Conservation (phyloP, 352 stramenopile genomes). For the Phytophthora tubulina region DNA sequence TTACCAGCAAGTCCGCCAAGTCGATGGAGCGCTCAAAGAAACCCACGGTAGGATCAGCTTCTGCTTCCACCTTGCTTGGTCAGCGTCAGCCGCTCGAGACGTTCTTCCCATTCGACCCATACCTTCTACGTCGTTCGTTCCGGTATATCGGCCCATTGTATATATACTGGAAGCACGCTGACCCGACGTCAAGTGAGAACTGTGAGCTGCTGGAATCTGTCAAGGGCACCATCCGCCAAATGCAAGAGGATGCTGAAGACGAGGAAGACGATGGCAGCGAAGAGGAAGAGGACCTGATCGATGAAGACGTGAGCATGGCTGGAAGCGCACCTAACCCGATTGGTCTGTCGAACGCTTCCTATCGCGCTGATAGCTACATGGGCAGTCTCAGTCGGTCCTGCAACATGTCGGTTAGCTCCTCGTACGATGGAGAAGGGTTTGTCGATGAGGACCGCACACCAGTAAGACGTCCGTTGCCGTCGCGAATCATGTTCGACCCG, state of each 20-base stretch:
- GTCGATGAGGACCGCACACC: constrained; percentile 53
- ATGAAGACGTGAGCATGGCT: constrained; percentile 71
- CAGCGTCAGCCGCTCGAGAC: constrained; percentile 77
- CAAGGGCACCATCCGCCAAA: constrained; percentile 68
- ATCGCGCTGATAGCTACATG: constrained; percentile 61
- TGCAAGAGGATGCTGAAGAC: constrained; percentile 62
- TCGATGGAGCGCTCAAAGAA: constrained; percentile 76
- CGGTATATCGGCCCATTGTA: constrained; percentile 94
- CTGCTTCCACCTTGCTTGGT: constrained; percentile 51
- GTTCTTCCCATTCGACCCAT: constrained; percentile 99
- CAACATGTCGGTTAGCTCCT: constrained; percentile 69
- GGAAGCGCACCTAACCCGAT: constrained; percentile 50
- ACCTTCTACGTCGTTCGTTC: constrained; percentile 95
- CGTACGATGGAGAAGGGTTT: constrained; percentile 58
- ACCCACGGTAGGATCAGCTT: constrained; percentile 45
- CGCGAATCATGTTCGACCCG: constrained; percentile 65
- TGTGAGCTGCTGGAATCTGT: constrained; percentile 65
- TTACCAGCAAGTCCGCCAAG: constrained; percentile 53
- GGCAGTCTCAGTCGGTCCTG: constrained; percentile 55
- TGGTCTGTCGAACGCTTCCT: constrained; percentile 37
- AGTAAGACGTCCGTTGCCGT: constrained; percentile 41
- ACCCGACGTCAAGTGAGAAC: constrained; percentile 82
- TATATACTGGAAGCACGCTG: constrained; percentile 94
- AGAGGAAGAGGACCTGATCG: constrained; percentile 53
- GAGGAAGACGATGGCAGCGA: constrained; percentile 52